Percentiles rank a stretch among this genome's conserved stretches.
phyloP scores from a whole-genome alignment of 106 monocot species.

The Dioscorea dumetorum region DNA sequence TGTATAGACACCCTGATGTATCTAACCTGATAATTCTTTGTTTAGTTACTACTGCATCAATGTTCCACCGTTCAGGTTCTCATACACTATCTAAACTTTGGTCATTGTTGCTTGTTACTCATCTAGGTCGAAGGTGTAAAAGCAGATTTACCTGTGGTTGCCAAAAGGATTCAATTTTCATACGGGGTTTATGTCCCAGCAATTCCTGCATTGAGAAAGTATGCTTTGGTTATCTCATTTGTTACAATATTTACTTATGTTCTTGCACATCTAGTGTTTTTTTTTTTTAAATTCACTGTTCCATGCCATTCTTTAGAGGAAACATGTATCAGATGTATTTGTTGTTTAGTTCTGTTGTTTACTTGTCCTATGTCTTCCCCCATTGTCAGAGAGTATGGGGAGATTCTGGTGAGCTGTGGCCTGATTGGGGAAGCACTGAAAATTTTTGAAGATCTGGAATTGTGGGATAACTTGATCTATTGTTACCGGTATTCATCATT shows the following conservation, averaged over 20 bases:
- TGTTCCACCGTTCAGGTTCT: background rate
- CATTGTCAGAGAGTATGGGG: constrained; percentile 73
- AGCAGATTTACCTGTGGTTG: constrained; percentile 34
- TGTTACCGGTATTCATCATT: constrained; percentile 32
- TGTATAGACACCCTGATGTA: too few species aligned
- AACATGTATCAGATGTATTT: background rate
- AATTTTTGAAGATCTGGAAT: constrained; percentile 93
- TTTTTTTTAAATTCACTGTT: background rate
- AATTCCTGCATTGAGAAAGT: constrained; percentile 82
- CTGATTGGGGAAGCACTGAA: constrained; percentile 78
- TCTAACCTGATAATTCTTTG: too few species aligned
- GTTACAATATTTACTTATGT: background rate
- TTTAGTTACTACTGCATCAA: too few species aligned
- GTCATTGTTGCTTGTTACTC: background rate
- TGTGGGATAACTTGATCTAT: constrained; percentile 90
- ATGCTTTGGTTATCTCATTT: constrained; percentile 7
- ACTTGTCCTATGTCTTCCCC: background rate
- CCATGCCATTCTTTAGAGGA: too few species aligned
- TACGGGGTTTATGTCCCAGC: constrained; percentile 73
- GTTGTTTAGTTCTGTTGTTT: background rate
- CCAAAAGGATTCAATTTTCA: constrained; percentile 41
- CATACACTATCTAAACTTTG: background rate
- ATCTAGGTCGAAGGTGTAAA: constrained; percentile 43
- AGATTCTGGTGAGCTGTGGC: constrained; percentile 67
- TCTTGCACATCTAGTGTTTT: background rate